Evolutionary conservation across 495 filamentous ascomycete species (phyloP).

Genomic region (Clohesyomyces aquaticus): DNA sequence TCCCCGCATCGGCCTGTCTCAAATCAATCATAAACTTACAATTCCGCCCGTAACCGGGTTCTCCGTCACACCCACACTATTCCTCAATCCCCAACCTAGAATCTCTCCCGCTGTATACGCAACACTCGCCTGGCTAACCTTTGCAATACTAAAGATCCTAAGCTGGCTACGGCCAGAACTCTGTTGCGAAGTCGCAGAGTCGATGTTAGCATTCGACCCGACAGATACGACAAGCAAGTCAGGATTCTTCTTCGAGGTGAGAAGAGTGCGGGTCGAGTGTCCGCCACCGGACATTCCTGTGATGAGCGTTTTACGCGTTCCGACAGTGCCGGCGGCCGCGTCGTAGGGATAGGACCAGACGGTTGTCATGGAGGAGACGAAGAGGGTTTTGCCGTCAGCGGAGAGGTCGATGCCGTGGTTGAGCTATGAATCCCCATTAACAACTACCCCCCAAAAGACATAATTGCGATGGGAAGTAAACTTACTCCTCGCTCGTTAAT

Average conservation of each 20-base stretch:
- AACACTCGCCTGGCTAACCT: conserved; percentile 44
- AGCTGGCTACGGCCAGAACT: conserved; percentile 63
- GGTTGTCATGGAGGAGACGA: conserved; percentile 58
- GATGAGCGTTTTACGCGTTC: conserved; percentile 54
- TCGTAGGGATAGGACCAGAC: conserved; percentile 67
- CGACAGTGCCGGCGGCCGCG: conserved; percentile 42
- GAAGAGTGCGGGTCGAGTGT: conserved; percentile 65
- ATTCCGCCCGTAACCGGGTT: conserved; percentile 56
- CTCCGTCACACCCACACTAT: conserved; percentile 67
- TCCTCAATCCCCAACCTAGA: conserved; percentile 70
- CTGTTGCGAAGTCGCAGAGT: conserved; percentile 51
- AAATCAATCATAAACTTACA: conserved; percentile 49
- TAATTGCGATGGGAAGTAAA: not conserved
- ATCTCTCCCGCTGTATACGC: conserved; percentile 55
- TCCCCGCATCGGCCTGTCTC: not conserved
- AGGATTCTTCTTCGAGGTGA: conserved; percentile 56
- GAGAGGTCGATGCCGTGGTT: conserved; percentile 70
- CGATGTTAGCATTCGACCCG: conserved; percentile 64
- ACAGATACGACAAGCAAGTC: conserved; percentile 62
- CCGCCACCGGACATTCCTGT: conserved; percentile 61
- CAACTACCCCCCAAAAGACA: not conserved
- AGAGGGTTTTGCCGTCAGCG: conserved; percentile 61
- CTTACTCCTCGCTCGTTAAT: conserved; percentile 46
- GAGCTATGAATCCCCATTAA: conserved; percentile 46
- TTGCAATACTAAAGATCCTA: conserved; percentile 60